These are phyloP conservation scores for Trametes pubescens DNA, from an alignment of 1,284 basidiomycete species.

Conservation along the genomic window DNA sequence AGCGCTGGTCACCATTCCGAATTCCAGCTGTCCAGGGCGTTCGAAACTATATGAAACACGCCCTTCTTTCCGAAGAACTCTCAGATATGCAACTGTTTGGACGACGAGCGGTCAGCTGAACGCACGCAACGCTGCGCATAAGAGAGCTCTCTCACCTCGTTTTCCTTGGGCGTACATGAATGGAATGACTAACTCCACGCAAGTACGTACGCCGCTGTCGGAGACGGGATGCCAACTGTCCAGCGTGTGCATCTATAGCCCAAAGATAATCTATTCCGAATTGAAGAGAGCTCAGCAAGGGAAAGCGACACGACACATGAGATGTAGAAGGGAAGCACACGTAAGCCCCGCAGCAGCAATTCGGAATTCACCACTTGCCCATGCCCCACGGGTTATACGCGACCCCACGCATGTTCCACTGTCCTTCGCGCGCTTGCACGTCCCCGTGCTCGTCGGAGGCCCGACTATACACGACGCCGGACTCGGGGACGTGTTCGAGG, in stretches of 20 bases:
- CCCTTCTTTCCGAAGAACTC: slow-evolving; percentile 10
- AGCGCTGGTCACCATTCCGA: slow-evolving; percentile 3
- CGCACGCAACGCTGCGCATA: neutral
- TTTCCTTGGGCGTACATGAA: neutral
- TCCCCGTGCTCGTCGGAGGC: slow-evolving; percentile 54
- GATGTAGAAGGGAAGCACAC: neutral
- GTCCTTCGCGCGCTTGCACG: slow-evolving; percentile 54
- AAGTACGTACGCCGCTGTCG: neutral
- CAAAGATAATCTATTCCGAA: neutral
- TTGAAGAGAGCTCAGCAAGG: neutral
- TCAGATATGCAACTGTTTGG: slow-evolving; percentile 6
- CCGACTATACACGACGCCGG: slow-evolving; percentile 46
- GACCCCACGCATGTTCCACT: slow-evolving; percentile 69
- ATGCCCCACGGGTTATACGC: slow-evolving; percentile 50
- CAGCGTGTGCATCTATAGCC: neutral
- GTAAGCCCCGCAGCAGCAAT: neutral
- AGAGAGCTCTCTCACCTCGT: neutral
- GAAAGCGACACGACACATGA: neutral
- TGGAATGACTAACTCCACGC: neutral
- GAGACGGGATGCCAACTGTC: neutral
- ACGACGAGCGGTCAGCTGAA: slow-evolving; percentile 4
- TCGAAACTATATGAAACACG: neutral
- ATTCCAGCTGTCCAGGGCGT: neutral
- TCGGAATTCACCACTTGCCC: slow-evolving; percentile 29
- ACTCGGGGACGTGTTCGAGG: slow-evolving; percentile 42